These are phyloP conservation scores for Penicillium sp. DNA, from an alignment of 2,329 filamentous ascomycete genomes.

Conservation along the genomic window DNA sequence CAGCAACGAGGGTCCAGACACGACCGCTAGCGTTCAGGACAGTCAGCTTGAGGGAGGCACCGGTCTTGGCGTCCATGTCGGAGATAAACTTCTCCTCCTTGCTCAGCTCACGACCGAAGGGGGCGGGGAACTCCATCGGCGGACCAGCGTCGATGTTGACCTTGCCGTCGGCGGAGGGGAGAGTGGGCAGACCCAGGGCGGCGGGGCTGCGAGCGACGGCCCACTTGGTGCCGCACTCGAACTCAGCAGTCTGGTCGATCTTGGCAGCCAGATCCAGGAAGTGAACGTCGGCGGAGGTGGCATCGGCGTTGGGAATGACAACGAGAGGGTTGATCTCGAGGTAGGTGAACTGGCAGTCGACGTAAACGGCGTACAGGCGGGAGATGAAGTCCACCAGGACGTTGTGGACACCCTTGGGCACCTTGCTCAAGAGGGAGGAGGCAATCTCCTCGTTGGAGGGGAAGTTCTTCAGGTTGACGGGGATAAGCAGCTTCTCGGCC, in stretches of 20 bases:
- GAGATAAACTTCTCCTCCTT: constrained; percentile 99
- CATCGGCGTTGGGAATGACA: constrained; percentile 90
- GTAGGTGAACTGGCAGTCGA: constrained; percentile 99
- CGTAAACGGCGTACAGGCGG: constrained; percentile 96
- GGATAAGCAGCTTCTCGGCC: constrained; percentile 97
- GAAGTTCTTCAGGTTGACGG: constrained; percentile 91
- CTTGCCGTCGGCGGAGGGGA: constrained; percentile 67
- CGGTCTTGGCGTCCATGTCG: constrained; percentile 98
- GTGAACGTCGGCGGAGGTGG: constrained; percentile 90
- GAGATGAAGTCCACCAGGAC: constrained; percentile 99
- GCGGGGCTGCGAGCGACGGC: constrained; percentile 89
- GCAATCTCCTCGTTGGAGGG: constrained; percentile 96
- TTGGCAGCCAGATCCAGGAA: constrained; percentile 99
- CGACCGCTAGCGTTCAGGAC: constrained; percentile 89
- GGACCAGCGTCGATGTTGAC: constrained; percentile 94
- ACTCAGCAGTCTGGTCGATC: constrained; percentile 98
- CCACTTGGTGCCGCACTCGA: constrained; percentile 99
- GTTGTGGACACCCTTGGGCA: constrained; percentile 93
- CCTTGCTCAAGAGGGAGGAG: constrained; percentile 79
- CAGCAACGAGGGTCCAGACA: constrained; percentile 97
- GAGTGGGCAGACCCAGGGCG: constrained; percentile 77
- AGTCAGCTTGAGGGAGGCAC: constrained; percentile 97
- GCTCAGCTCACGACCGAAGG: constrained; percentile 95
- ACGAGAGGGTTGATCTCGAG: constrained; percentile 99
- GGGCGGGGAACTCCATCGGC: constrained; percentile 98